These are phyloP conservation scores for Solanum sejunctum DNA, from an alignment of 257 asterid genomes.

Conservation along the genomic window DNA sequence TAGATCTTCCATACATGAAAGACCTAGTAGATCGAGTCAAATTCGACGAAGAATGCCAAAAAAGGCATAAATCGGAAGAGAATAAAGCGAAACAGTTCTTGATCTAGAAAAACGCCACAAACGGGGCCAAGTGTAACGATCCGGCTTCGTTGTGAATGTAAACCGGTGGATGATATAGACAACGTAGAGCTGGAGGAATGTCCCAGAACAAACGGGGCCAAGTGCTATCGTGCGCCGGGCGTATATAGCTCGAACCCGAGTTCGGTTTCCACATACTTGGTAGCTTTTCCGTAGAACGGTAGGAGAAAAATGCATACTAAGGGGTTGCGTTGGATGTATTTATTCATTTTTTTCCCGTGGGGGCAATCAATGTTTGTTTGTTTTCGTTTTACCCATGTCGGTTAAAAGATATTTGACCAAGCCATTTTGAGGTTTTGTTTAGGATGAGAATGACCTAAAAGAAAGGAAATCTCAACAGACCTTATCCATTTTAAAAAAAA, in stretches of 20 bases:
- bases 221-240: neutral
- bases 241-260: too few relatives aligned
- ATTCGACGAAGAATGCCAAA: neutral
- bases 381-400: neutral
- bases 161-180: neutral
- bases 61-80: neutral
- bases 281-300: neutral
- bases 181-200: conserved; percentile 11
- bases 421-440: neutral
- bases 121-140: neutral
- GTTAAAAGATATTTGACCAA: neutral
- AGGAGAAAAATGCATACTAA: neutral
- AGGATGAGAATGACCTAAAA: neutral
- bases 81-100: neutral
- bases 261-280: neutral
- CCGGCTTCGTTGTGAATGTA: neutral
- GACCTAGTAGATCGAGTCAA: neutral
- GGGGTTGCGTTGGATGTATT: neutral
- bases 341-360: neutral
- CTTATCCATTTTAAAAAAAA: too few relatives aligned
- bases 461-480: neutral
- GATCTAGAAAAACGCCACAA: neutral
- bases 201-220: conserved; percentile 19
- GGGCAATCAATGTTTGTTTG: neutral
- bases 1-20: neutral